Evolutionary conservation across 2,329 filamentous ascomycete genomes (phyloP).

Genomic region (Botrytis paeoniae): DNA sequence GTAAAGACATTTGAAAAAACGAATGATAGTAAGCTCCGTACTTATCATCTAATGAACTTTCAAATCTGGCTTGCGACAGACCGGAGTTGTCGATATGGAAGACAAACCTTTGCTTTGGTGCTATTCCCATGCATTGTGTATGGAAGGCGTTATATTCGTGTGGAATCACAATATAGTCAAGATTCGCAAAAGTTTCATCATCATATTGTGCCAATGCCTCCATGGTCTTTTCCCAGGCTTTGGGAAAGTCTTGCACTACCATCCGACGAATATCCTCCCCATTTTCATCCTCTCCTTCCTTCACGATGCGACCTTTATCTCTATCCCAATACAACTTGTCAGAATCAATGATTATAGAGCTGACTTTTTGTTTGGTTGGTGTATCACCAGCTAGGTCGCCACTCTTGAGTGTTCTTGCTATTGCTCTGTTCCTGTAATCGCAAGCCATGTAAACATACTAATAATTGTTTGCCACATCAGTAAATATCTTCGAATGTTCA

Average conservation of each 20-base stretch:
- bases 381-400: not conserved
- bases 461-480: not conserved
- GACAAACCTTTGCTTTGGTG: constrained; percentile 11
- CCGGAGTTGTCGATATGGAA: constrained; percentile 7
- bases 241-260: not conserved
- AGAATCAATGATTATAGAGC: not conserved
- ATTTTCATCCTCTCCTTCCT: not conserved
- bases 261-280: not conserved
- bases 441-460: constrained; percentile 5
- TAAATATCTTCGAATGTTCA: not conserved
- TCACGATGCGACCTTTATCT: not conserved
- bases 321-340: not conserved
- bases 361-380: constrained; percentile 4
- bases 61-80: not conserved
- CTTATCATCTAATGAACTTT: not conserved
- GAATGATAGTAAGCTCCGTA: not conserved
- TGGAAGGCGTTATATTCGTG: not conserved
- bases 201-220: not conserved
- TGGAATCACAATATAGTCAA: constrained; percentile 11
- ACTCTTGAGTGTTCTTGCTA: not conserved
- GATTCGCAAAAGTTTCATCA: not conserved
- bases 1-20: not conserved
- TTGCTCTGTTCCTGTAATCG: constrained; percentile 7
- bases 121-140: not conserved
- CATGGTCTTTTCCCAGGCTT: not conserved